Base-by-base conservation (phyloP, 1,284 basidiomycete genomes). In the Fomitopsis schrenkii region DNA sequence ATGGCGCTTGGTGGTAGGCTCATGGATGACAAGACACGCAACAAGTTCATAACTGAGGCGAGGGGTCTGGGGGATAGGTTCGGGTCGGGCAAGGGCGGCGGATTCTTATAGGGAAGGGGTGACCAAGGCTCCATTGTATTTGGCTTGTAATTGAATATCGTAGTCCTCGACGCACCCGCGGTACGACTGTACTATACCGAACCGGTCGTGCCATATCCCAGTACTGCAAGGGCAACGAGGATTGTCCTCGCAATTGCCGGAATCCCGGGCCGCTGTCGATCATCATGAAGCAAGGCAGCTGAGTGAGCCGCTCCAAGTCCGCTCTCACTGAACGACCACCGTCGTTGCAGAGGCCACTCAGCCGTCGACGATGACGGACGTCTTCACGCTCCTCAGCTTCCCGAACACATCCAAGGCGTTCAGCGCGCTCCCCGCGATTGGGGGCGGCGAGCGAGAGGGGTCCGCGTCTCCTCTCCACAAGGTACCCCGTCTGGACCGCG, bases 1-100 rank as follows among this genome's bases (percentile, higher is more conserved):
- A 95, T 97, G 93, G 84, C 83, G 3, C 70, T 95, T 14, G 87
- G 87, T 5, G 95, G 95, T 5, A 78, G 91, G 57, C 76, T 96
- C 42, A 88, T 97, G 88, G 92, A 91, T 67, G 94, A 95, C 65
- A 82, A 80, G 60, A 87, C 91, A 71, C 81, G 95, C 60, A 79
- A 83, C 59, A 87, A 87, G 69, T 82, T 94, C 74, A 82, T 97
- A 66, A 82, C 80, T 58, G 94, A 96, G 63, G 88, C 94, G 12
- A 85, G 83, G 66, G 85, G 87, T 5, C 78, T 96, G 28, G 87
- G 89, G 44, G 91, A 94, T 70, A 79, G 93, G 54, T 96, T 96
- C 72, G 91, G 91, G 9, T 77, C 81, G 50, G 87, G 88, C 7
- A 87, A 80, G 68, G 81, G 79, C 61, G 87, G 88, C 6, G 83